Percentiles rank a stretch among this genome's conserved stretches.
Evolutionary conservation across 352 stramenopile genomes (phyloP).

Genomic region (Pythium monospermum): DNA sequence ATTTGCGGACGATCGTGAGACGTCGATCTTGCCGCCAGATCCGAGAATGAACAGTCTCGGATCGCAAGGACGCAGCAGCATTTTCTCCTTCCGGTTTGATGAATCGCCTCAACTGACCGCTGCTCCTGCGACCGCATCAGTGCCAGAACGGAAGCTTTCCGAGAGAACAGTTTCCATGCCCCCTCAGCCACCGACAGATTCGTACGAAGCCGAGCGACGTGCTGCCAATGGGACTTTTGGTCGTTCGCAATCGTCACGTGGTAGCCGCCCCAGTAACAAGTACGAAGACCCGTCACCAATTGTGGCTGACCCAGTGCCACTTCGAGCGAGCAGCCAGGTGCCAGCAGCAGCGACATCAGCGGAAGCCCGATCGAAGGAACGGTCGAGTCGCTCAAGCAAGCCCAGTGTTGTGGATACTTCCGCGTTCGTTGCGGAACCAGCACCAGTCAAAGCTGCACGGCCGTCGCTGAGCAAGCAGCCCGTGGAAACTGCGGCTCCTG

Average conservation of each 20-base stretch:
- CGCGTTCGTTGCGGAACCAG: conserved; percentile 1
- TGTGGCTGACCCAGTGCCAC: conserved; percentile 2
- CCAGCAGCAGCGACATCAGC: not conserved
- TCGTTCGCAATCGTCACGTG: conserved; percentile 2
- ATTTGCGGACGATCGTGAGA: conserved; percentile 4
- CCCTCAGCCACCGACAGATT: conserved; percentile 3
- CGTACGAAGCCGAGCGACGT: conserved; percentile 1
- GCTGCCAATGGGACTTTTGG: not conserved
- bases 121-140: not conserved
- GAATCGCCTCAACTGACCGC: not conserved
- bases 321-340: not conserved
- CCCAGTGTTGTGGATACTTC: not conserved
- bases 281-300: not conserved
- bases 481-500: conserved; percentile 3
- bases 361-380: not conserved
- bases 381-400: conserved; percentile 1
- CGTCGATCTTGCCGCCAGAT: conserved; percentile 12
- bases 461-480: conserved; percentile 2
- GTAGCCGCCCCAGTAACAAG: not conserved
- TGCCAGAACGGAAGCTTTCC: not conserved
- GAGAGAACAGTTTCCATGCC: conserved; percentile 10
- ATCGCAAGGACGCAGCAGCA: conserved; percentile 7
- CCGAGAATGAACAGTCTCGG: not conserved
- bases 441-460: not conserved
- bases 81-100: conserved; percentile 16